These are phyloP conservation scores for Mycena pura DNA, from an alignment of 768 basidiomycete genomes.

Conservation along the genomic window DNA sequence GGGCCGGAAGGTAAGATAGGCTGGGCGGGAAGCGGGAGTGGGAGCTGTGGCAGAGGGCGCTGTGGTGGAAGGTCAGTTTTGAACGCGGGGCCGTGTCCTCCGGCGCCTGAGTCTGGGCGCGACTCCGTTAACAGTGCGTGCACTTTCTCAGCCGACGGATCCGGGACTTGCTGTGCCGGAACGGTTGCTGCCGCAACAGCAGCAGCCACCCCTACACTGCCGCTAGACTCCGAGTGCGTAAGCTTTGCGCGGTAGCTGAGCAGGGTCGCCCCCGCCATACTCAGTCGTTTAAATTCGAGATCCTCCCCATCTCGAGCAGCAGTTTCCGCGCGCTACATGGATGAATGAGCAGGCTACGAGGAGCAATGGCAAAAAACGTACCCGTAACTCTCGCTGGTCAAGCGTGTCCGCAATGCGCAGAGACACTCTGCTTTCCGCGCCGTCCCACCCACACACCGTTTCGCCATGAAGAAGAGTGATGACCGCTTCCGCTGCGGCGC, in stretches of 20 bases:
- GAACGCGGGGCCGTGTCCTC: too few species aligned
- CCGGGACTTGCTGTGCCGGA: background rate
- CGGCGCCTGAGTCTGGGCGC: too few species aligned
- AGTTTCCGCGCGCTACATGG: conserved; percentile 12
- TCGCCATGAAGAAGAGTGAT: conserved; percentile 60
- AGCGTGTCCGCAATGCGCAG: conserved; percentile 61
- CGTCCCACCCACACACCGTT: conserved; percentile 61
- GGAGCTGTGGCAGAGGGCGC: too few species aligned
- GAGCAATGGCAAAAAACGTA: conserved; percentile 33
- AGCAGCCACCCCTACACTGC: background rate
- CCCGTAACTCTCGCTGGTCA: conserved; percentile 60
- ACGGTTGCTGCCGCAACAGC: too few species aligned
- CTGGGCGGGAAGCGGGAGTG: too few species aligned
- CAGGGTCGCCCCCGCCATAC: conserved; percentile 22
- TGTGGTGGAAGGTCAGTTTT: too few species aligned
- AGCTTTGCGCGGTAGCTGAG: conserved; percentile 17
- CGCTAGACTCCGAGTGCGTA: background rate
- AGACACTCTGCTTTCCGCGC: conserved; percentile 56
- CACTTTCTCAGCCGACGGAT: too few species aligned
- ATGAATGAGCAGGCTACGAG: background rate
- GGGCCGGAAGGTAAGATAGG: too few species aligned
- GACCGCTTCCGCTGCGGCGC: conserved; percentile 59
- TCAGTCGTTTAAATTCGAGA: conserved; percentile 3
- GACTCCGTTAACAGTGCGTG: too few species aligned
- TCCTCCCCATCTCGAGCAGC: background rate